Conservation (phyloP, 306 rosid species). For the Quercus wislizeni region DNA sequence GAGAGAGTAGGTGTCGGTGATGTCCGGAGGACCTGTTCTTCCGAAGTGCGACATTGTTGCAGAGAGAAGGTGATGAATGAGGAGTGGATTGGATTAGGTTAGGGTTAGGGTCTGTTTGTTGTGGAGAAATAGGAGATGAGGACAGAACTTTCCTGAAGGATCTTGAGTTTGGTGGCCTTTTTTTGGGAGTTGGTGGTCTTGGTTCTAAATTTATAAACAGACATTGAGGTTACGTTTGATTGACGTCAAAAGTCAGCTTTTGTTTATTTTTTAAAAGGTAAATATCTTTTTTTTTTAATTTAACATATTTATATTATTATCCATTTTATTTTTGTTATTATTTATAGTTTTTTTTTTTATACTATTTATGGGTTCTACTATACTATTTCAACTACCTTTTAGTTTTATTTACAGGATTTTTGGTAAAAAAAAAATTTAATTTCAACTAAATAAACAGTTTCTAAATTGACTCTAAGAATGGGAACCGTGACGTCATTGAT, state of each 20-base stretch:
- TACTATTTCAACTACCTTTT: no score
- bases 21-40: conserved; percentile 85
- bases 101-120: conserved; percentile 26
- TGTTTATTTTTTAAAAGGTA: no score
- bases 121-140: background rate
- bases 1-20: conserved; percentile 87
- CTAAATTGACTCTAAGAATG: no score
- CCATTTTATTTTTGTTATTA: rapidly evolving
- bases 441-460: no score
- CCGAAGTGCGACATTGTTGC: conserved; percentile 81
- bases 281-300: no score
- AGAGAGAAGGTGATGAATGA: background rate
- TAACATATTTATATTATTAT: no score
- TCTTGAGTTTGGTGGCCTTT: background rate
- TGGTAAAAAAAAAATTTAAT: no score
- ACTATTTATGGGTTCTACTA: no score
- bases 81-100: background rate
- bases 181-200: no score
- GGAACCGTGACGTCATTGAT: no score
- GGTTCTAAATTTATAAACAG: background rate
- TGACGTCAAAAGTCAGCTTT: no score
- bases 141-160: conserved; percentile 22
- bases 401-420: no score
- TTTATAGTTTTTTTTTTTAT: rapidly evolving
- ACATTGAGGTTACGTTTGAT: background rate